Base-by-base conservation (phyloP, 164 flowering plant genomes). In the Chloranthus sessilifolius region DNA sequence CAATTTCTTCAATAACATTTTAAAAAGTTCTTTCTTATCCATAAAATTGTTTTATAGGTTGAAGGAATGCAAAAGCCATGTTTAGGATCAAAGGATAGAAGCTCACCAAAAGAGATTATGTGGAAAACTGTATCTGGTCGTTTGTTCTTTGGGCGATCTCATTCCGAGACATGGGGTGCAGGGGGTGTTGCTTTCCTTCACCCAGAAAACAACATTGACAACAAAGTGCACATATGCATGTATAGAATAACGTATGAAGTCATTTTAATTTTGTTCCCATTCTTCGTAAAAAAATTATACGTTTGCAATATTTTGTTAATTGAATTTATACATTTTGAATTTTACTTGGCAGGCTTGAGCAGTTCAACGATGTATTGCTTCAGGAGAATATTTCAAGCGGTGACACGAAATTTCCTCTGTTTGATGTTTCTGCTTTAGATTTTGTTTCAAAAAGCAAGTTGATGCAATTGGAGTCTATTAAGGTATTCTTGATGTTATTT, bases 101-200 rank as follows among this genome's bases (percentile, higher is more conserved):
- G 61, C 60, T 81, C 66, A 3, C 99, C 99, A 41, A 81, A 81
- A 66, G 91, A 81, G 56, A 70, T 65, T 25, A 2, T 60, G 47
- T 94, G 95, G 99, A 81, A 69, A 63, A 64, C 60, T 47, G 75
- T 74, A 27, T 82, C 87, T 51, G 85, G 81, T 55, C 80, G 88
- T 42, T 64, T 94, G 45, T 86, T 88, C 65, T 84, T 94, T 69
- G 99, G 81, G 37, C 81, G 64, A 20, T 80, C 89, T 8, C 26
- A 41, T 47, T 50, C 86, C n/a, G 23, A 1, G 17, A 74, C 82
- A 4, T 94, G 99, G 99, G 99, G 97, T 50, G 61, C 71, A 25
- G 99, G 99, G 46, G 97, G 97, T 9, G 95, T 76, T 67, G 99
- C 99, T 64, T 94, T 89, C 63, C 74, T 88, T 50, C 72, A 79